These are phyloP conservation scores for Diaporthe batatas DNA, from an alignment of 2,329 filamentous ascomycete species.

Conservation along the genomic window DNA sequence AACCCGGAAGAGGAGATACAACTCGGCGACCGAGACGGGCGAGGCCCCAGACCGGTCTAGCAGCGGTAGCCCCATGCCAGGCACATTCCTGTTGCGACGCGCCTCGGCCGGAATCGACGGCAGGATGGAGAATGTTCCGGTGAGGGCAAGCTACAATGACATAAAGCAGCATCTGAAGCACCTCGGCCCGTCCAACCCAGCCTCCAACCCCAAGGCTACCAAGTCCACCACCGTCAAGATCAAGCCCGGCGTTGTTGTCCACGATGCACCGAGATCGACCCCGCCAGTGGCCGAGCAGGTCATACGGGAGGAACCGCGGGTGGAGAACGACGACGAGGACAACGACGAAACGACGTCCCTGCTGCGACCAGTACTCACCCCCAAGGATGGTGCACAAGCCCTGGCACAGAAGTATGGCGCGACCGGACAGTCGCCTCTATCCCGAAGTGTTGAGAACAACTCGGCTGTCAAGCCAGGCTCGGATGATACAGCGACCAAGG, in stretches of 20 bases:
- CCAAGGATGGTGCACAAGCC: slow-evolving; percentile 75
- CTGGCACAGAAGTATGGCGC: slow-evolving; percentile 68
- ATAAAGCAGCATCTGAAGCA: slow-evolving; percentile 74
- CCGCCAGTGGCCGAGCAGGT: slow-evolving; percentile 45
- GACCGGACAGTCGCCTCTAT: slow-evolving; percentile 46
- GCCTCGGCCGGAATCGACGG: slow-evolving; percentile 69
- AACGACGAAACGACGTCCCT: slow-evolving; percentile 59
- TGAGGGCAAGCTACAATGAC: slow-evolving; percentile 73
- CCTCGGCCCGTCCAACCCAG: slow-evolving; percentile 76
- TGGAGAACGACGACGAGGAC: slow-evolving; percentile 44
- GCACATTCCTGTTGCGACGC: slow-evolving; percentile 72
- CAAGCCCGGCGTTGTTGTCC: slow-evolving; percentile 60
- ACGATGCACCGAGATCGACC: slow-evolving; percentile 43
- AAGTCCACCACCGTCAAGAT: slow-evolving; percentile 76
- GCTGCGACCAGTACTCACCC: slow-evolving; percentile 65
- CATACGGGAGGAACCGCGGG: slow-evolving; percentile 33
- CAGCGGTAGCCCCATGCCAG: slow-evolving; percentile 61
- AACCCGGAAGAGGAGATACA: slow-evolving; percentile 49
- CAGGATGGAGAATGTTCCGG: slow-evolving; percentile 62
- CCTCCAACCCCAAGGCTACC: slow-evolving; percentile 73
- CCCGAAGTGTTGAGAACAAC: slow-evolving; percentile 28
- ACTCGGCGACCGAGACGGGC: slow-evolving; percentile 54
- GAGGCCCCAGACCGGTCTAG: slow-evolving; percentile 57
- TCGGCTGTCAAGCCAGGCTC: slow-evolving; percentile 45
- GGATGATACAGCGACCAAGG: slow-evolving; percentile 45